Evolutionary conservation across 2,329 filamentous ascomycete genomes (phyloP).

Genomic region (Cordyceps javanica): DNA sequence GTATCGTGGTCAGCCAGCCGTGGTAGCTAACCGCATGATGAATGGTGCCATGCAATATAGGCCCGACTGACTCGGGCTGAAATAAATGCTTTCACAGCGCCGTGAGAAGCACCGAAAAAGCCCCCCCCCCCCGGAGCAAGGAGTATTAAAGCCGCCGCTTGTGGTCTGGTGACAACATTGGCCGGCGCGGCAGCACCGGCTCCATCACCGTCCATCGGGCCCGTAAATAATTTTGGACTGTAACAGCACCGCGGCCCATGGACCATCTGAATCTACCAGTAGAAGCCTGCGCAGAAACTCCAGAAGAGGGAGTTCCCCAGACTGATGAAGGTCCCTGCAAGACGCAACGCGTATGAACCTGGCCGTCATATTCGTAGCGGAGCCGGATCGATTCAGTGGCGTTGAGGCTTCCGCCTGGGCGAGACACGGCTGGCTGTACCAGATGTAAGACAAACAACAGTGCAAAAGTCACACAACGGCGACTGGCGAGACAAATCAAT

Average conservation of each 20-base stretch:
- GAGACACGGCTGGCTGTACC: no score
- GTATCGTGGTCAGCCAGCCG: neutral
- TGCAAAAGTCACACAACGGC: no score
- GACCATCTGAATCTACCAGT: neutral
- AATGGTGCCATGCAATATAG: neutral
- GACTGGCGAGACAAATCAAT: neutral
- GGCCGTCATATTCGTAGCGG: no score
- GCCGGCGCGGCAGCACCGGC: constrained; percentile 6
- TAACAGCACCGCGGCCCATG: neutral
- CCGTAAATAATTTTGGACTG: constrained; percentile 6
- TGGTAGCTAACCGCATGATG: neutral
- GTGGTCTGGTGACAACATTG: constrained; percentile 6
- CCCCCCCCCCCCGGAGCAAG: no score
- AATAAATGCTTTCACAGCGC: neutral
- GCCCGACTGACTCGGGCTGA: neutral
- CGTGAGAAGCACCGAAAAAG: neutral
- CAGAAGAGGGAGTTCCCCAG: no score
- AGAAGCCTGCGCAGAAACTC: neutral
- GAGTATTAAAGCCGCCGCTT: neutral
- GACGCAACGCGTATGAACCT: no score
- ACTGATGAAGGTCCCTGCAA: no score
- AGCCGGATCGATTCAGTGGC: no score
- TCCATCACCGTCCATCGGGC: neutral
- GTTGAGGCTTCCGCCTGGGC: no score
- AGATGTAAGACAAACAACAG: no score